Percentiles rank a stretch among this genome's conserved stretches.
These are phyloP conservation scores for Theileria equi DNA, from an alignment of 169 alveolate genomes.

Conservation along the genomic window DNA sequence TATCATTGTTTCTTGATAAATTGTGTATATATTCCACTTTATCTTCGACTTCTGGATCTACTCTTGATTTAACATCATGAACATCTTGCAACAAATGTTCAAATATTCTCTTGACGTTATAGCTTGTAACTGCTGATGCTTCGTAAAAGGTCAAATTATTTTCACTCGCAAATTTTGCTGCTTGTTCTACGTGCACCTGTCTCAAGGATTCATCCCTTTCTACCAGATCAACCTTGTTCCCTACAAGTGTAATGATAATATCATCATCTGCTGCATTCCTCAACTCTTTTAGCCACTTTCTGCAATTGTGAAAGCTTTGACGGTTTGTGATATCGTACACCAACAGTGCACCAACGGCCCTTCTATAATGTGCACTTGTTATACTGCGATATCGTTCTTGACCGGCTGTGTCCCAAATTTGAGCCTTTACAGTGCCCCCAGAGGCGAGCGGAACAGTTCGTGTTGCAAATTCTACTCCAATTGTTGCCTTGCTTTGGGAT, in stretches of 20 bases:
- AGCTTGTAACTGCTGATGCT: constrained; percentile 93
- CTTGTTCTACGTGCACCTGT: constrained; percentile 84
- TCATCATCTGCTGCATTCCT: constrained; percentile 96
- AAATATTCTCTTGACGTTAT: constrained; percentile 94
- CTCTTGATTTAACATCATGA: constrained; percentile 65
- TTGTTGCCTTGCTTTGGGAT: constrained; percentile 93
- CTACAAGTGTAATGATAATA: constrained; percentile 96
- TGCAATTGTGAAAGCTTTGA: constrained; percentile 84
- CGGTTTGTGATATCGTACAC: constrained; percentile 93
- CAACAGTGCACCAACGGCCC: constrained; percentile 94
- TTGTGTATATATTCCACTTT: too few species aligned
- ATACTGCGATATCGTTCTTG: constrained; percentile 92
- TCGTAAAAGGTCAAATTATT: constrained; percentile 89
- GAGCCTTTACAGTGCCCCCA: constrained; percentile 90
- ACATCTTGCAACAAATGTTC: constrained; percentile 90
- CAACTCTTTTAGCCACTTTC: constrained; percentile 94
- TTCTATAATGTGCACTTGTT: constrained; percentile 92
- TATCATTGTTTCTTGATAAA: not conserved
- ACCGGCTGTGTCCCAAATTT: constrained; percentile 93
- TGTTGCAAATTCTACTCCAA: constrained; percentile 98
- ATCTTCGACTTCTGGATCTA: too few species aligned
- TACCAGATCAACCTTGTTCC: constrained; percentile 96
- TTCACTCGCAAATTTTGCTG: constrained; percentile 87
- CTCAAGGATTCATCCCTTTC: constrained; percentile 86
- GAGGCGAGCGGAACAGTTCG: constrained; percentile 92